A percentile compares a stretch with the other conserved stretches of the same genome.
Conservation (phyloP, 192 early-diverging fungal genomes). For the Linnemannia schmuckeri region DNA sequence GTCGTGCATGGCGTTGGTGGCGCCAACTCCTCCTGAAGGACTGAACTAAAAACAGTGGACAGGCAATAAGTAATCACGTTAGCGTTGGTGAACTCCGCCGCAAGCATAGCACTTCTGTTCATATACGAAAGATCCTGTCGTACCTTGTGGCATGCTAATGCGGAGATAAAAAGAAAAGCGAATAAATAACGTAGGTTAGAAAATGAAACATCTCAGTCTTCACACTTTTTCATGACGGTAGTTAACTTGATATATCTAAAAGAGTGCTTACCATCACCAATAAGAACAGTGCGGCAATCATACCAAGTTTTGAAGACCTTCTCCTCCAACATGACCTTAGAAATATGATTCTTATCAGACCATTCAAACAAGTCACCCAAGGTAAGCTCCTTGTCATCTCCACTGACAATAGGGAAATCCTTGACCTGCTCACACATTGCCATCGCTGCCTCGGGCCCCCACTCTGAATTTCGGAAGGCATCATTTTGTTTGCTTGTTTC, state of each 20-base stretch:
- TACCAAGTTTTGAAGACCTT: constrained; percentile 46
- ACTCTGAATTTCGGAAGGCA: constrained; percentile 1
- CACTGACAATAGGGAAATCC: constrained; percentile 10
- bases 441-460: constrained; percentile 1
- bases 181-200: not conserved
- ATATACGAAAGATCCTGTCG: not conserved
- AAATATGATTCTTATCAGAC: not conserved
- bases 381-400: not conserved
- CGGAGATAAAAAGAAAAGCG: not conserved
- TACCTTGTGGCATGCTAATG: not conserved
- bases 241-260: too few relatives aligned
- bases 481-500: constrained; percentile 1
- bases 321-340: constrained; percentile 38
- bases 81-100: too few relatives aligned
- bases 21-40: not conserved
- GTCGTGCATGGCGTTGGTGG: constrained; percentile 23
- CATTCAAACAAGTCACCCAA: constrained; percentile 15
- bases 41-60: not conserved
- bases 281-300: constrained; percentile 9
- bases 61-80: not conserved
- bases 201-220: not conserved
- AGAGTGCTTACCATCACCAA: constrained; percentile 30
- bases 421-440: constrained; percentile 20
- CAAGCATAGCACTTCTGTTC: not conserved
- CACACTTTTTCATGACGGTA: not conserved